Base-by-base conservation (phyloP, 257 asterid genomes). In the Ajuga chamaepitys region DNA sequence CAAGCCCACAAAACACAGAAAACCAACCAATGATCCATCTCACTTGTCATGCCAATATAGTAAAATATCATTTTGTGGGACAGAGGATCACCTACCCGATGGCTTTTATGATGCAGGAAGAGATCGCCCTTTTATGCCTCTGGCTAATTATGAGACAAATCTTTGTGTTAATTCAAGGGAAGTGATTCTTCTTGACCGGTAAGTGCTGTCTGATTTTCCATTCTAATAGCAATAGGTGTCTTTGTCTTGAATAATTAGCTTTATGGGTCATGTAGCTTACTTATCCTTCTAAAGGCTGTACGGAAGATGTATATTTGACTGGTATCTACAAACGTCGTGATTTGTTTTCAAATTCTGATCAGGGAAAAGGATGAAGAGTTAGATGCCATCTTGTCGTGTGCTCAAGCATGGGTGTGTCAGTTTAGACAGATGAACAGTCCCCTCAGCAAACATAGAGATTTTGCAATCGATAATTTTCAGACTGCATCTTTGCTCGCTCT, bases 51-150 rank as follows among this genome's bases (percentile, higher is more conserved):
- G 77, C 80, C 89, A 84, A 64, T 93, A 89, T 74, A 93, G 79
- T 70, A 80, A 77, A 77, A 74, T 32, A 70, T 93, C 99, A 14
- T 84, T 83, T 79, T 87, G 96, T 76, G 89, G 95, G 21, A 71
- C 74, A 69, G 83, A 71, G 22, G 97, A 93, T 74, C 72, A 65
- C 74, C 74, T 93, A 64, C 88, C 89, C 21, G 99, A 93, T 82
- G 99, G 99, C 22, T 93, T 93, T 77, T 93, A 87, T 79, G 99
- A 93, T 66, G 95, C 96, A 9, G 99, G 99, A 18, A 77, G 99
- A 68, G 96, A 93, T 75, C 87, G 97, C 5, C 97, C 96, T 44
- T 93, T 87, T 78, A 69, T 84, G 91, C 80, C 94, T 9, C 75
- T 93, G 47, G 71, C 64, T 52, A 61, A 74, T 65, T 93, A 84